These are phyloP conservation scores for Phytopythium cucurbitacearum DNA, from an alignment of 352 stramenopile species.

Conservation along the genomic window DNA sequence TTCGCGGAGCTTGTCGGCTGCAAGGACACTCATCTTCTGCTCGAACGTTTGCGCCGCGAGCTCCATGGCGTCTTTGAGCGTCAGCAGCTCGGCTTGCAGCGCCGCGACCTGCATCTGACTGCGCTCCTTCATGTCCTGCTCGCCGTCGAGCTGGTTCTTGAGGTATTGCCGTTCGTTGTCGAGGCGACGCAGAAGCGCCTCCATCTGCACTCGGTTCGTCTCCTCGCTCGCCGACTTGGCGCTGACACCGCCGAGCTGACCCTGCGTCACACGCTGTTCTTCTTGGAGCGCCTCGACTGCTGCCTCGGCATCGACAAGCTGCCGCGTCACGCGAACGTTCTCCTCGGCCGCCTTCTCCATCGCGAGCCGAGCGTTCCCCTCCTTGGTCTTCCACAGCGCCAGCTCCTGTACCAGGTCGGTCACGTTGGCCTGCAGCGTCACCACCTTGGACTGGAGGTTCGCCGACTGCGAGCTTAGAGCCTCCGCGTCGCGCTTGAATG, in stretches of 20 bases:
- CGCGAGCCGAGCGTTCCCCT: constrained; percentile 56
- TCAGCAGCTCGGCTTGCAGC: constrained; percentile 41
- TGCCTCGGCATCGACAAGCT: constrained; percentile 61
- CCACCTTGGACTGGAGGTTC: constrained; percentile 49
- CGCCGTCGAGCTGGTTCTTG: constrained; percentile 66
- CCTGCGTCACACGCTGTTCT: constrained; percentile 23
- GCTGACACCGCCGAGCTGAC: constrained; percentile 20
- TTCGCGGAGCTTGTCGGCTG: constrained; percentile 18
- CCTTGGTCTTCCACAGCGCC: constrained; percentile 55
- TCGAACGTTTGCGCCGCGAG: constrained; percentile 29
- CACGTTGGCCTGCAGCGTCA: constrained; percentile 66
- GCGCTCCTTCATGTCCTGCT: constrained; percentile 42
- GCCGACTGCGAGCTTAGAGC: constrained; percentile 35
- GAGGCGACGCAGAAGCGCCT: constrained; percentile 62
- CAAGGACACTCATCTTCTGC: constrained; percentile 31
- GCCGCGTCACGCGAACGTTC: constrained; percentile 51
- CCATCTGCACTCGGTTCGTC: constrained; percentile 73
- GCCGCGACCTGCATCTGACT: constrained; percentile 28
- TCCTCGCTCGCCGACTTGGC: constrained; percentile 72
- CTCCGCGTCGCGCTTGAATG: constrained; percentile 57
- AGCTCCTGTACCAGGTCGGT: constrained; percentile 76
- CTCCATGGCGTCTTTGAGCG: constrained; percentile 33
- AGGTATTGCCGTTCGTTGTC: constrained; percentile 82
- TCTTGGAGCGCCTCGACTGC: constrained; percentile 58
- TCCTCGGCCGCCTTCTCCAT: constrained; percentile 77